These are phyloP conservation scores for Westerdykella aurantiaca DNA, from an alignment of 2,329 filamentous ascomycete species.

Conservation along the genomic window DNA sequence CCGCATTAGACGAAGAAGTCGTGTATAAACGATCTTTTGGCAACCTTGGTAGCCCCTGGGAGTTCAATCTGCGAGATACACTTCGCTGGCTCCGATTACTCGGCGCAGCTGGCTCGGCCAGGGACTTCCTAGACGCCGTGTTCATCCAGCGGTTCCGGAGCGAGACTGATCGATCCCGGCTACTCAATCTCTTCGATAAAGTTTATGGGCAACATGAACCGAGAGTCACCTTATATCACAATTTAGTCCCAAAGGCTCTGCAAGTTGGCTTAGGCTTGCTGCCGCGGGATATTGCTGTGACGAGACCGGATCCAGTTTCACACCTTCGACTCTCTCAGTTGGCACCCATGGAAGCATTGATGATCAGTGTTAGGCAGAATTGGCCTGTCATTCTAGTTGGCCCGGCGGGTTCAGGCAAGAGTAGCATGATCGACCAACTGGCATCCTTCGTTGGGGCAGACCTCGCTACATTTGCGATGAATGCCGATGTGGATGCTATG, in stretches of 20 bases:
- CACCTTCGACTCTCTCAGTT: slow-evolving; percentile 48
- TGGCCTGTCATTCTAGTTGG: slow-evolving; percentile 89
- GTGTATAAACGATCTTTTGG: slow-evolving; percentile 52
- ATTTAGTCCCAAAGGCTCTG: slow-evolving; percentile 57
- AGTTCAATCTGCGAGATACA: slow-evolving; percentile 89
- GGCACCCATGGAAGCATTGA: slow-evolving; percentile 72
- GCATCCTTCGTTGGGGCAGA: slow-evolving; percentile 72
- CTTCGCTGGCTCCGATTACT: slow-evolving; percentile 79
- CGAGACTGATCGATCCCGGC: slow-evolving; percentile 58
- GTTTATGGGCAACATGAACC: slow-evolving; percentile 50
- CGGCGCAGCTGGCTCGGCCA: slow-evolving; percentile 53
- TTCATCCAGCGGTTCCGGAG: slow-evolving; percentile 85
- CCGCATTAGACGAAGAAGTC: slow-evolving; percentile 67
- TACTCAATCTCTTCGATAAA: slow-evolving; percentile 61
- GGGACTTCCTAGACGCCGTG: slow-evolving; percentile 74
- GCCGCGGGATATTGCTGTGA: slow-evolving; percentile 47
- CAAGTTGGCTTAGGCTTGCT: slow-evolving; percentile 78
- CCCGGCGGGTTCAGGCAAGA: slow-evolving; percentile 80
- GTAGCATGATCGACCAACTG: slow-evolving; percentile 68
- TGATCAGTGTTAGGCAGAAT: slow-evolving; percentile 78
- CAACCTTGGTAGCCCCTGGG: slow-evolving; percentile 71
- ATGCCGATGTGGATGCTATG: slow-evolving; percentile 93
- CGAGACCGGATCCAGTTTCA: slow-evolving; percentile 21
- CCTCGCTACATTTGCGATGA: slow-evolving; percentile 79
- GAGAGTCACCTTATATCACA: slow-evolving; percentile 56